Evolutionary conservation across 2,329 filamentous ascomycete species (phyloP).

Genomic region (Phaeosphaeria sp.): DNA sequence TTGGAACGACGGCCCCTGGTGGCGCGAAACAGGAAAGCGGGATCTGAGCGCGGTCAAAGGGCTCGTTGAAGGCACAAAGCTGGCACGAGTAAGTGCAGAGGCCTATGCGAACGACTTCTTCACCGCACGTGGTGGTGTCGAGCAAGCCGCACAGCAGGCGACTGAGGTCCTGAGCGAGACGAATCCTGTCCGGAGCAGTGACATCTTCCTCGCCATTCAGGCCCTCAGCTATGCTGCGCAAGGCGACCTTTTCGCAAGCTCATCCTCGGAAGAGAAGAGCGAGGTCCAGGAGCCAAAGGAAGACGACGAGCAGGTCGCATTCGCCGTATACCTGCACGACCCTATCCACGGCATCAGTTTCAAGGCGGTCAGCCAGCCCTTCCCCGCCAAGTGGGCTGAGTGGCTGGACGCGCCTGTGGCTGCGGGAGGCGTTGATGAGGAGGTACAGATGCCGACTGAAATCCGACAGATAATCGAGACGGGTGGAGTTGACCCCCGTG

Average conservation of each 20-base stretch:
- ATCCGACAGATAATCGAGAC: conserved; percentile 82
- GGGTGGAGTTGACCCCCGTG: conserved; percentile 84
- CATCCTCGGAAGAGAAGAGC: conserved; percentile 60
- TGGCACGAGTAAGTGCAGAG: conserved; percentile 88
- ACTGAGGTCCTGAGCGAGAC: conserved; percentile 79
- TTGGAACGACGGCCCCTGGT: conserved; percentile 97
- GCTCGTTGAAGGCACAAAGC: conserved; percentile 84
- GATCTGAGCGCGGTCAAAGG: conserved; percentile 83
- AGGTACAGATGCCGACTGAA: conserved; percentile 74
- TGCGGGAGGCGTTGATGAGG: conserved; percentile 48
- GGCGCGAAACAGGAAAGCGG: conserved; percentile 75
- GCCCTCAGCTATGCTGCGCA: conserved; percentile 74
- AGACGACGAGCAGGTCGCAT: conserved; percentile 69
- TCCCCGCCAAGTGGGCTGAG: conserved; percentile 84
- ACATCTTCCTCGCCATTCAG: conserved; percentile 96
- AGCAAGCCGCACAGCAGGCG: conserved; percentile 79
- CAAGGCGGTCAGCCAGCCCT: conserved; percentile 78
- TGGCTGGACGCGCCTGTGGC: conserved; percentile 77
- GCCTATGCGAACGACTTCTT: conserved; percentile 88
- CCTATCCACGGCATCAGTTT: conserved; percentile 92
- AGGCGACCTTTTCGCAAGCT: conserved; percentile 70
- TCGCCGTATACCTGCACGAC: conserved; percentile 83
- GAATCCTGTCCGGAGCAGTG: conserved; percentile 89
- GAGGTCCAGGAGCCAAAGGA: conserved; percentile 64
- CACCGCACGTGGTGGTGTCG: conserved; percentile 75